These are phyloP conservation scores for Yarrowia sp. DNA, from an alignment of 805 yeast genomes.

Conservation along the genomic window DNA sequence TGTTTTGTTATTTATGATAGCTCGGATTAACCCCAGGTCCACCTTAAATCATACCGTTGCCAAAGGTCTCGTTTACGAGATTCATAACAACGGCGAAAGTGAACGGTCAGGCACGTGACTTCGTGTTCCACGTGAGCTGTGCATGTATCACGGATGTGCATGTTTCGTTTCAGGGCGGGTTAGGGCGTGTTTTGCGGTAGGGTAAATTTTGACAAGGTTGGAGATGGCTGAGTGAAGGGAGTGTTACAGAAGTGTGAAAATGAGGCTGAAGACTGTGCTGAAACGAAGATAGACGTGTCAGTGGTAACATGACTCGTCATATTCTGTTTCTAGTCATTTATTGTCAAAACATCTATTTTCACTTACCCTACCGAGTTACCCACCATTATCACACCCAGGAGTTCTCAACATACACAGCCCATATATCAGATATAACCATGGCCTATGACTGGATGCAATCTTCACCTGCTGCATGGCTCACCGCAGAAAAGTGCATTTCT, in stretches of 20 bases:
- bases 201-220: neutral
- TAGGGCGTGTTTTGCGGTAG: neutral
- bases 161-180: neutral
- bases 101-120: neutral
- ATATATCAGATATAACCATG: neutral
- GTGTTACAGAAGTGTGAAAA: no score
- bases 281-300: no score
- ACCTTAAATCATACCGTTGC: neutral
- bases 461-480: neutral
- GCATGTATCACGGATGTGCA: neutral
- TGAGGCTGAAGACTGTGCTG: no score
- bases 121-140: neutral
- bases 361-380: no score
- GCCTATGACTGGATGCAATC: neutral
- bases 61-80: neutral
- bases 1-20: no score
- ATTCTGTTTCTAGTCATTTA: no score
- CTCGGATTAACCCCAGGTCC: neutral
- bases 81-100: neutral
- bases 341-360: no score
- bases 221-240: no score
- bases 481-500: neutral
- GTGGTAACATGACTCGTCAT: no score
- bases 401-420: neutral
- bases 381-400: no score